These are phyloP conservation scores for Yarrowia sp. DNA, from an alignment of 805 yeast genomes.

Conservation along the genomic window DNA sequence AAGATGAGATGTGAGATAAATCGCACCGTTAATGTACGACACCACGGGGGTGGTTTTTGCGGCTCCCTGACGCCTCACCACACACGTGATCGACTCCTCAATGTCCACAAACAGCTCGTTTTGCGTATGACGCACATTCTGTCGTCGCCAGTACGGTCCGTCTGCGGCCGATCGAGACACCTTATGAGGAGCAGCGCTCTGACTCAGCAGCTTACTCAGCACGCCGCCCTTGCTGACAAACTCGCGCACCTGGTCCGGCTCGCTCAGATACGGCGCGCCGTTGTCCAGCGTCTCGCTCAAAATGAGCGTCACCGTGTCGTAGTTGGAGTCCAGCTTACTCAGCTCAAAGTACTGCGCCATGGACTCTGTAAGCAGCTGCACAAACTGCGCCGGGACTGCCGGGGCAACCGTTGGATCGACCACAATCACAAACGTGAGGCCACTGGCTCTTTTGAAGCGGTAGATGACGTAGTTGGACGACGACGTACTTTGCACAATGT, in stretches of 20 bases:
- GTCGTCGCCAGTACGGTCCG: slow-evolving; percentile 71
- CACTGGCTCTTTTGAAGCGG: not conserved
- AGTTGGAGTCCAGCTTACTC: slow-evolving; percentile 61
- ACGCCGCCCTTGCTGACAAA: slow-evolving; percentile 63
- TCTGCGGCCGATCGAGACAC: slow-evolving; percentile 27
- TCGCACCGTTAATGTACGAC: slow-evolving; percentile 53
- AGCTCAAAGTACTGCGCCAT: slow-evolving; percentile 55
- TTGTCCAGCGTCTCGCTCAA: slow-evolving; percentile 76
- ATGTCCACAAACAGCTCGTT: slow-evolving; percentile 87
- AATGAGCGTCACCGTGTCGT: slow-evolving; percentile 65
- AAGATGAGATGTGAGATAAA: slow-evolving; percentile 63
- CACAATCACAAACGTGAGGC: not conserved
- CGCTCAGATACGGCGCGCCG: slow-evolving; percentile 70
- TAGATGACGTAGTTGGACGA: slow-evolving; percentile 10
- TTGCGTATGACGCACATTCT: slow-evolving; percentile 65
- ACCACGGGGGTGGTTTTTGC: slow-evolving; percentile 31
- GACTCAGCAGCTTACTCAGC: slow-evolving; percentile 49
- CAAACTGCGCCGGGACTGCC: slow-evolving; percentile 49
- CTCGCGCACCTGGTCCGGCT: slow-evolving; percentile 65
- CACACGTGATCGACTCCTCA: slow-evolving; percentile 45
- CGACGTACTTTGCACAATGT: not conserved
- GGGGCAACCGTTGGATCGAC: slow-evolving; percentile 50
- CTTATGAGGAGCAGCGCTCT: slow-evolving; percentile 33
- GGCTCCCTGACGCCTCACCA: not conserved
- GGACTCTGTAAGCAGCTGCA: slow-evolving; percentile 54